Conservation (phyloP, 495 filamentous ascomycete genomes). For the Pyronema domesticum region DNA sequence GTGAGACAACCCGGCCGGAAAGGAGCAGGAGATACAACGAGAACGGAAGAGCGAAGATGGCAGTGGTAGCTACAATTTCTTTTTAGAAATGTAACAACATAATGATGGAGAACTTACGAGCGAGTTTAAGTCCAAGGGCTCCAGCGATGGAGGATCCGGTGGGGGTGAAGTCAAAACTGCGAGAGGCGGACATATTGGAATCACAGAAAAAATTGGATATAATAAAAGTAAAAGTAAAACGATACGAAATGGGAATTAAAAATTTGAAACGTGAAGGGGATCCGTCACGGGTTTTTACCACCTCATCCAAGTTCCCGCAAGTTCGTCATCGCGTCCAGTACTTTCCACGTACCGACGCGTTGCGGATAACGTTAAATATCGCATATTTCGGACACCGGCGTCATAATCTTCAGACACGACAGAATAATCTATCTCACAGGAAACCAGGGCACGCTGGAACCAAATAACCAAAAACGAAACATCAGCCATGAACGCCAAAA, state of each 20-base stretch:
- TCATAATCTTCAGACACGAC: no score
- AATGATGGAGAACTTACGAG: neutral
- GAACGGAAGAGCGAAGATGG: conserved; percentile 9
- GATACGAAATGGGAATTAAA: neutral
- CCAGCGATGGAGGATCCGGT: neutral
- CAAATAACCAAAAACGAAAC: neutral
- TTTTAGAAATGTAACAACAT: neutral
- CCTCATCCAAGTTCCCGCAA: neutral
- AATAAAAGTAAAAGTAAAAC: neutral
- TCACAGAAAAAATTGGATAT: neutral
- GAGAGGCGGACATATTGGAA: neutral
- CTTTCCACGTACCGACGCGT: no score
- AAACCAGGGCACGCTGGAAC: no score
- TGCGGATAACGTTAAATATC: no score
- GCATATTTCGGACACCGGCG: no score
- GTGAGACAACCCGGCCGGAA: conserved; percentile 35
- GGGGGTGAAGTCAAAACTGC: neutral
- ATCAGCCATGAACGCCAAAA: neutral
- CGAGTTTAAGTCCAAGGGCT: neutral
- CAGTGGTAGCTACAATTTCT: conserved; percentile 24
- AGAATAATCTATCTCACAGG: no score
- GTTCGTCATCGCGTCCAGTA: neutral
- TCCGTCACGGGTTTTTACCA: neutral
- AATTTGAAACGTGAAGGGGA: neutral
- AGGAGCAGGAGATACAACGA: conserved; percentile 29